Base-by-base conservation (phyloP, 179 eudicot species). In the Silene vulgaris region DNA sequence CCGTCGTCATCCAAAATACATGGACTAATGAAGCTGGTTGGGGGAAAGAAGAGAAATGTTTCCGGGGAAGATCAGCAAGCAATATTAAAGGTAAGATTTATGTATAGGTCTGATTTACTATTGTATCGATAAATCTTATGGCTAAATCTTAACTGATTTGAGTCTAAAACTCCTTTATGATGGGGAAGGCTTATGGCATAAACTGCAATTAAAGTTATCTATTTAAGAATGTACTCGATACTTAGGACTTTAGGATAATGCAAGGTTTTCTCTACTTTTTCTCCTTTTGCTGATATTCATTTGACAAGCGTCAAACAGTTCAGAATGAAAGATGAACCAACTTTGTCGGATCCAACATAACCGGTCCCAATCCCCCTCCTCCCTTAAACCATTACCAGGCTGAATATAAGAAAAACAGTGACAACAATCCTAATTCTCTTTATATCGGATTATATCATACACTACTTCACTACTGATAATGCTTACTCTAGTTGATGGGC, bases 1-100 rank as follows among this genome's bases (percentile, higher is more conserved):
- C 96, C 7, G 76, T 87, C 4, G 85, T 87, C 43, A 74, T 87
- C 74, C 96, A 92, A 79, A 94, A 89, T 81, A 62, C 95, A 71
- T 90, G 97, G 98, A 90, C 87, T 75, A 79, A 67, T 75, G 92
- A 87, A 78, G 80, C 57, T 72, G 96, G 93, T 64, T 94, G 97
- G 98, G 97, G 94, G 23, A 86, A 81, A 80, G 94, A 88, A 78
- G 90, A 92, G 78, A 86, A 71, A 82, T 94, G 98, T 78, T 93
- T 93, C 5, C 81, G 84, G 76, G 84, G 87, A 76, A 84, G 87
- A 76, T 82, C 88, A 26, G 69, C 81, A 29, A 82, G 77, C 52
- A 67, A 69, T 30, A 69, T 74, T 23, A 80, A 82, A 83, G 92
- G 97, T 92, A 76, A 74, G 69, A 13, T 77, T 64, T 66, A 19